Evolutionary conservation across 768 basidiomycete genomes (phyloP), one percentile per base, ranked within the genome.

Genomic region (Lactarius deliciosus): DNA sequence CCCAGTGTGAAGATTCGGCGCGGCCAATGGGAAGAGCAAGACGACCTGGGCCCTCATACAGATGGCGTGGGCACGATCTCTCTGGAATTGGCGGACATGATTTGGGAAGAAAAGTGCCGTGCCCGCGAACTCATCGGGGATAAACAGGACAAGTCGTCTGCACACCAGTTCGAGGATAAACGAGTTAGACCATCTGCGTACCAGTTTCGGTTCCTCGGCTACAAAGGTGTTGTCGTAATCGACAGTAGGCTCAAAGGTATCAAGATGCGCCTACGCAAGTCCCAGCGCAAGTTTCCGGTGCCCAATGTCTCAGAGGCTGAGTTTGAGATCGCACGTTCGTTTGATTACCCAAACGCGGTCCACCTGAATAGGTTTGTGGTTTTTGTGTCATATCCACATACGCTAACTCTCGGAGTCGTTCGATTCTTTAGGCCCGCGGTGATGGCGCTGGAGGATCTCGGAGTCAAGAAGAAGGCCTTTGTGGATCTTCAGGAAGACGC

Each of bases 51-150:
- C 66, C 67, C 81, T 22, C 88, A 87, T 73, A 92, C 92, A 0
- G 92, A 94, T 65, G 92, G 92, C 28, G 85, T 89, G 16, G 92
- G 92, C 0, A 91, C 90, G 0, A 90, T 94, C 60, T 89, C 91
- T 2, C 76, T 76, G 34, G 77, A 79, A 20, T 78, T 94, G 5
- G 85, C 80, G 0, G 75, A 86, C 57, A 76, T 72, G 71, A 89
- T 94, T 38, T 92, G 88, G 86, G 69, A 72, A 11, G 79, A 78
- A 4, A 73, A 88, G 20, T 86, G 86, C 63, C 73, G 75, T 18
- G 79, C 74, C 25, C 81, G 62, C 0, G 45, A 43, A 1, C 47
- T 47, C 16, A 22, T 28, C 0, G 36, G 34, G 20, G 60, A 61
- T n/a, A 57, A 47, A 28, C 65, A 60, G 15, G 45, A 57, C 43